phyloP scores from a whole-genome alignment of 2,329 filamentous ascomycete genomes.

The Diaporthe vaccinii region DNA sequence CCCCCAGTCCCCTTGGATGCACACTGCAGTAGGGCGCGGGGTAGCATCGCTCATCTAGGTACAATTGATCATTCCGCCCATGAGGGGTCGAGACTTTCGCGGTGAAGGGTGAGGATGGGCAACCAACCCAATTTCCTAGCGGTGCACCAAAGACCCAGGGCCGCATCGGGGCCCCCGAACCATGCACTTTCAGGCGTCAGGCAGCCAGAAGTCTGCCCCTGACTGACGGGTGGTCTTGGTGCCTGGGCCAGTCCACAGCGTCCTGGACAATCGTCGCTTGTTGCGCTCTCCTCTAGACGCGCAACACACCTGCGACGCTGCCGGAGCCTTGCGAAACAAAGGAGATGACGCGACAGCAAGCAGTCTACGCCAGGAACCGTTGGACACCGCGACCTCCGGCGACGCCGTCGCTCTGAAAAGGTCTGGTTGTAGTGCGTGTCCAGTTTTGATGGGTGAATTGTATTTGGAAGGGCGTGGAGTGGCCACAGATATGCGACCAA shows the following conservation, averaged over 20 bases:
- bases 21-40: background rate
- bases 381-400: background rate
- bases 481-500: constrained; percentile 5
- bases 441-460: background rate
- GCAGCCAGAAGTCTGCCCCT: background rate
- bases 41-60: background rate
- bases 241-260: background rate
- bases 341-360: background rate
- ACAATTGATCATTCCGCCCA: background rate
- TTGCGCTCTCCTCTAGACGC: background rate
- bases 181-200: background rate
- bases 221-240: background rate
- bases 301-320: background rate
- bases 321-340: background rate
- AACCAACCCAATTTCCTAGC: background rate
- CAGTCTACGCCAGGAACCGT: background rate
- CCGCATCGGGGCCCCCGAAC: background rate
- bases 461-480: background rate
- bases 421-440: background rate
- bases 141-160: background rate
- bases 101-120: background rate
- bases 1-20: background rate
- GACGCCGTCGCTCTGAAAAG: background rate
- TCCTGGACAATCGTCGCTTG: background rate
- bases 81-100: background rate